Percentiles rank a stretch among this genome's conserved stretches.
Conservation (phyloP, 345 rosid genomes). For the Garcia nutans region DNA sequence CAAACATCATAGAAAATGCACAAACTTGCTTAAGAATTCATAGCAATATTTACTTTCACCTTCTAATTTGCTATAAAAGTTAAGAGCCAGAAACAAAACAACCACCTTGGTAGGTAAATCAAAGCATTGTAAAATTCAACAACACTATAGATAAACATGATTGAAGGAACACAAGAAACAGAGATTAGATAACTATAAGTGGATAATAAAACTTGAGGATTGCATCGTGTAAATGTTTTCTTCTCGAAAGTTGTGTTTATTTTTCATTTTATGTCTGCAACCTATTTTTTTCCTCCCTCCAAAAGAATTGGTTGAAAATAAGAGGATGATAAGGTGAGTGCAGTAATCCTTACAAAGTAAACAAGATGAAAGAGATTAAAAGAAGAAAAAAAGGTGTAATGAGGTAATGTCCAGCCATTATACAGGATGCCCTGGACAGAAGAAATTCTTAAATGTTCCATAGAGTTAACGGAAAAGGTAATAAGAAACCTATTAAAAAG, state of each 20-base stretch:
- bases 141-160: not conserved
- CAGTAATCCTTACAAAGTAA: not conserved
- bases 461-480: not conserved
- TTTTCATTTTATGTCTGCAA: not conserved
- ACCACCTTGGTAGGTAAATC: not conserved
- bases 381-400: not conserved
- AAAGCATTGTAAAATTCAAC: not conserved
- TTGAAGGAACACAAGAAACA: not conserved
- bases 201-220: not conserved
- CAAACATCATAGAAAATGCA: slow-evolving; percentile 3
- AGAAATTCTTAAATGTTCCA: not conserved
- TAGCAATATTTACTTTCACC: not conserved
- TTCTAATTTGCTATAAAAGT: not conserved
- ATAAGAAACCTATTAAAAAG: not conserved
- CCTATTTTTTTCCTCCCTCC: not conserved
- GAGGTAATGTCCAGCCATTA: not conserved
- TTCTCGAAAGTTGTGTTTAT: not conserved
- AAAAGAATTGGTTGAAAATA: not conserved
- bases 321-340: not conserved
- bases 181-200: not conserved
- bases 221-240: not conserved
- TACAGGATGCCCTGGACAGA: not conserved
- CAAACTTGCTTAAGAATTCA: not conserved
- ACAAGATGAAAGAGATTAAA: not conserved
- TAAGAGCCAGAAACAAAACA: not conserved